Percentiles rank a stretch among this genome's conserved stretches.
Evolutionary conservation across 768 basidiomycete genomes (phyloP).

Genomic region (Tricholoma sp.): DNA sequence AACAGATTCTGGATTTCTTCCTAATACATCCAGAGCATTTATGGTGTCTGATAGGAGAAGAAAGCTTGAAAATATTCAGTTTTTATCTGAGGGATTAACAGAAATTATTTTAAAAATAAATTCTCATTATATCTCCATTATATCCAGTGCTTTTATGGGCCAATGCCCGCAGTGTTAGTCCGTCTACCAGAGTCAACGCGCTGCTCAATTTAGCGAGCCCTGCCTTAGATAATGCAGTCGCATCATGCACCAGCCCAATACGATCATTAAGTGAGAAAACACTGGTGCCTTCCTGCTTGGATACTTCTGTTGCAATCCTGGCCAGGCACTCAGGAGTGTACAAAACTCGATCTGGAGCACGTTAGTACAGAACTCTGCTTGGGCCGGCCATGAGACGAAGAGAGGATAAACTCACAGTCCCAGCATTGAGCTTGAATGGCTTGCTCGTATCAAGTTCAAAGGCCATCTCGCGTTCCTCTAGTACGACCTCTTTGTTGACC

Average conservation of each 20-base stretch:
- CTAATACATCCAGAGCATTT: no score
- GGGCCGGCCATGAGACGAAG: background rate
- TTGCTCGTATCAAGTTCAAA: conserved; percentile 70
- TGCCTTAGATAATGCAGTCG: conserved; percentile 73
- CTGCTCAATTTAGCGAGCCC: conserved; percentile 75
- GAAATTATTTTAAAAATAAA: no score
- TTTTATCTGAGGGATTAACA: no score
- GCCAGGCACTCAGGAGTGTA: conserved; percentile 78
- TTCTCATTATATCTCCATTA: no score
- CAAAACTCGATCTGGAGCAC: conserved; percentile 65
- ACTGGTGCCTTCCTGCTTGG: conserved; percentile 42
- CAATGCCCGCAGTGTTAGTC: no score
- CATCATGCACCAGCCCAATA: conserved; percentile 84
- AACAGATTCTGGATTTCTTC: no score
- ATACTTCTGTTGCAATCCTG: conserved; percentile 76
- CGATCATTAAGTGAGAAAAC: conserved; percentile 80
- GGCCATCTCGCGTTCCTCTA: conserved; percentile 62
- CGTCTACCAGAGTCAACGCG: conserved; percentile 66
- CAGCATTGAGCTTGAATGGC: conserved; percentile 87
- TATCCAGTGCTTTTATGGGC: no score
- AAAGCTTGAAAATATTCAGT: no score
- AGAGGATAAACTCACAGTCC: conserved; percentile 55
- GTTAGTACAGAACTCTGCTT: conserved; percentile 1
- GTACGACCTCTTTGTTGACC: conserved; percentile 57
- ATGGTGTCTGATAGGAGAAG: no score